A percentile compares a stretch with the other conserved stretches of the same genome.
Conservation (phyloP, 495 filamentous ascomycete species). For the Penicillium riverlandense region DNA sequence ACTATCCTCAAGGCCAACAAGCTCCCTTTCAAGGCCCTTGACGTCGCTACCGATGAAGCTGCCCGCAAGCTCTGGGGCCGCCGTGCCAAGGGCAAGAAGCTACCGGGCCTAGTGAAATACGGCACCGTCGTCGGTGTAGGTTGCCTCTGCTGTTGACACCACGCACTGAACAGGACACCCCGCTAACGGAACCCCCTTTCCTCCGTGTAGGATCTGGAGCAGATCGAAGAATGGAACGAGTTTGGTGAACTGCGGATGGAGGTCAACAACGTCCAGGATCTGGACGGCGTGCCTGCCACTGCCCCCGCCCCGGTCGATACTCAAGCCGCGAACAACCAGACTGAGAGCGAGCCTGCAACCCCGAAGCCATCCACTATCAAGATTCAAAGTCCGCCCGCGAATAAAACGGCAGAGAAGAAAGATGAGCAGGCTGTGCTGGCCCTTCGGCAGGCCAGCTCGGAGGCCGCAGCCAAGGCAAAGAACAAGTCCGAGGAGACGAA, state of each 20-base stretch:
- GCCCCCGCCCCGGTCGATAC: slow-evolving; percentile 27
- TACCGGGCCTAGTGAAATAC: slow-evolving; percentile 84
- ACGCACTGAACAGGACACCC: too few relatives aligned
- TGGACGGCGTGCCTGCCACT: slow-evolving; percentile 34
- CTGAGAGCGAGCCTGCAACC: slow-evolving; percentile 21
- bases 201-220: slow-evolving; percentile 69
- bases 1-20: slow-evolving; percentile 94
- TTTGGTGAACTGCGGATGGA: slow-evolving; percentile 90
- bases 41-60: slow-evolving; percentile 86
- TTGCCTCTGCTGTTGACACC: slow-evolving; percentile 7
- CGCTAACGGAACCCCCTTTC: too few relatives aligned
- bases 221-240: slow-evolving; percentile 98
- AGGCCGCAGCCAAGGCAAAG: slow-evolving; percentile 59
- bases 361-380: slow-evolving; percentile 34
- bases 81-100: slow-evolving; percentile 68
- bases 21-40: slow-evolving; percentile 84
- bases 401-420: slow-evolving; percentile 23
- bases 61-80: slow-evolving; percentile 88
- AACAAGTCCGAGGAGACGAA: slow-evolving; percentile 4
- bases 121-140: slow-evolving; percentile 81
- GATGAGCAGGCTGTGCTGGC: slow-evolving; percentile 42
- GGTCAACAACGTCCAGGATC: slow-evolving; percentile 44
- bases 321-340: slow-evolving; percentile 27
- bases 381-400: slow-evolving; percentile 36
- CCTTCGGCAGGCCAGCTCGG: slow-evolving; percentile 57